Conservation (phyloP, 1,139 yeast species). For the Lodderomyces margitis region DNA sequence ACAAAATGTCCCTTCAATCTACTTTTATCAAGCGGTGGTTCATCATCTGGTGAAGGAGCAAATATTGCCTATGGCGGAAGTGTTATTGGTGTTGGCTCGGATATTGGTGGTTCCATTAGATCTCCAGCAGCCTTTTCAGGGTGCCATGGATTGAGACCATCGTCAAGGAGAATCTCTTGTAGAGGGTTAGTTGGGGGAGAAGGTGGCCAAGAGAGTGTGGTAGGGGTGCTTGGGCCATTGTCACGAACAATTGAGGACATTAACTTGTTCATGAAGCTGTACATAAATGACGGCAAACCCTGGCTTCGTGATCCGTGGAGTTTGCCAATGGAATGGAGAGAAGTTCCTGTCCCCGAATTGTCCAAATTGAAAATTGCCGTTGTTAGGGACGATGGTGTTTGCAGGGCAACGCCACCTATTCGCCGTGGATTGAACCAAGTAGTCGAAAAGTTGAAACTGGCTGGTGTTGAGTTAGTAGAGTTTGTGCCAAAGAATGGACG, state of each 20-base stretch:
- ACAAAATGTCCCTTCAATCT: constrained; percentile 34
- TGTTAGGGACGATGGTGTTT: constrained; percentile 39
- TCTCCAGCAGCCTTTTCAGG: constrained; percentile 53
- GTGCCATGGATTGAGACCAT: constrained; percentile 64
- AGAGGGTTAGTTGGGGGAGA: constrained; percentile 53
- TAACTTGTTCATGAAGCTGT: constrained; percentile 55
- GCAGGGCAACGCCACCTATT: constrained; percentile 57
- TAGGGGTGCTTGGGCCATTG: constrained; percentile 63
- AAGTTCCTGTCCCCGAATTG: constrained; percentile 44
- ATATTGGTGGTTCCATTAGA: constrained; percentile 59
- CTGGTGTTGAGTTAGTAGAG: constrained; percentile 33
- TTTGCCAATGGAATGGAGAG: constrained; percentile 63
- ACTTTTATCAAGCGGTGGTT: constrained; percentile 33
- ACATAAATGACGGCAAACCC: constrained; percentile 63
- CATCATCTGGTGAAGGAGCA: constrained; percentile 40
- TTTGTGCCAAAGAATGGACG: constrained; percentile 53
- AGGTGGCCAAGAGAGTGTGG: constrained; percentile 58
- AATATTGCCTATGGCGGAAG: constrained; percentile 39
- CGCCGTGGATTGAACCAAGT: constrained; percentile 29
- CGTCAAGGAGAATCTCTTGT: constrained; percentile 57
- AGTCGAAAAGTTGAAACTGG: constrained; percentile 26
- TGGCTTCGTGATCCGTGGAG: constrained; percentile 61
- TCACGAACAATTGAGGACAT: constrained; percentile 63
- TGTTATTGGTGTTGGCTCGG: constrained; percentile 53
- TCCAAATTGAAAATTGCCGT: constrained; percentile 37